These are phyloP conservation scores for Inga leiocalycina DNA, from an alignment of 306 rosid genomes.

Conservation along the genomic window DNA sequence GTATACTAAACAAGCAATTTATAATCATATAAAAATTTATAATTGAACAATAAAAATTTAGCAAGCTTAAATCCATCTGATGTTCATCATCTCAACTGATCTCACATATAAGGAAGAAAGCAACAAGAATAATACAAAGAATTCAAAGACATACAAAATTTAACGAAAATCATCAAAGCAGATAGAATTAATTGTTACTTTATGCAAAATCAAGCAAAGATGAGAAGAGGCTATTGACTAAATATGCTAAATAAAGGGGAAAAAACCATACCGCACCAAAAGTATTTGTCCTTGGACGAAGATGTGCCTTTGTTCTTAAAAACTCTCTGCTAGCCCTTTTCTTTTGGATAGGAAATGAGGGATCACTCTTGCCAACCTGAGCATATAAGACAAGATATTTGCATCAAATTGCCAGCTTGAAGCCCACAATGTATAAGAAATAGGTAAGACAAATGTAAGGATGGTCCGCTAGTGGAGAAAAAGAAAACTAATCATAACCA, in stretches of 20 bases:
- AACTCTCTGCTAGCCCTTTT: conserved; percentile 87
- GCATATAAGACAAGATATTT: conserved; percentile 21
- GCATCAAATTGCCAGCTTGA: conserved; percentile 23
- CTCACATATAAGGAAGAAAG: conserved; percentile 21
- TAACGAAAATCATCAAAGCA: not conserved
- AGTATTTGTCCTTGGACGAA: conserved; percentile 92
- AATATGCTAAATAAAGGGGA: conserved; percentile 21
- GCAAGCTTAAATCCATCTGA: not conserved
- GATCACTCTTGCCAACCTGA: conserved; percentile 90
- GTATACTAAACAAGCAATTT: conserved; percentile 21
- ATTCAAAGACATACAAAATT: conserved; percentile 6
- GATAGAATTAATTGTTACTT: conserved; percentile 11
- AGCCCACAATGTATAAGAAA: conserved; percentile 22
- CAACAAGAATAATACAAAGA: not conserved
- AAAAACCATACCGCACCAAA: conserved; percentile 83
- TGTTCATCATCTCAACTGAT: conserved; percentile 17
- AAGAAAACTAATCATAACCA: conserved; percentile 18
- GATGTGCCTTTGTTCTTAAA: conserved; percentile 97
- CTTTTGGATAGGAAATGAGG: conserved; percentile 95
- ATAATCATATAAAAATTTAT: conserved; percentile 9
- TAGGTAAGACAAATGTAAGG: conserved; percentile 14
- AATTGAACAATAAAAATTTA: conserved; percentile 25
- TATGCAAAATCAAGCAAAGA: conserved; percentile 16
- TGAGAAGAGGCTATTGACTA: conserved; percentile 21
- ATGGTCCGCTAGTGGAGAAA: conserved; percentile 1